A percentile compares a stretch with the other conserved stretches of the same genome.
Conservation (phyloP, 768 basidiomycete genomes). For the Lactarius hengduanensis region DNA sequence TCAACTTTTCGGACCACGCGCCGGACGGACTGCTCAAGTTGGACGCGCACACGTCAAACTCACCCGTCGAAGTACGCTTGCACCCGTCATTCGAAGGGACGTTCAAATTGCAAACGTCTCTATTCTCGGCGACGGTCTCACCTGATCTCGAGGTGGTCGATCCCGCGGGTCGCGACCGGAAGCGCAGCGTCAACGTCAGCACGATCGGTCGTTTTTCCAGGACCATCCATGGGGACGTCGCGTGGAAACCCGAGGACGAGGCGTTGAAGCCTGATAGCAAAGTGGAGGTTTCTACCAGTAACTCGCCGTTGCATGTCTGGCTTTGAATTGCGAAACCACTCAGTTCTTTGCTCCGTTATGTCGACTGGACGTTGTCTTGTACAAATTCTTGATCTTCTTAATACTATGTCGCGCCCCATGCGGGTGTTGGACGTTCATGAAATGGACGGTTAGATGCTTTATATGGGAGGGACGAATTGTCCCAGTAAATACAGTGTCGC, state of each 20-base stretch:
- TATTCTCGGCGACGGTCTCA: neutral
- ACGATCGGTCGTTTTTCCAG: constrained; percentile 6
- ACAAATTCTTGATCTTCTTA: neutral
- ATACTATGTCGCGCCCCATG: neutral
- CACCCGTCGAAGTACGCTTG: constrained; percentile 17
- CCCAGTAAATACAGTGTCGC: neutral
- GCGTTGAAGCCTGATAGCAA: neutral
- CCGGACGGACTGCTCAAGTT: constrained; percentile 10
- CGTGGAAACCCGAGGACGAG: constrained; percentile 18
- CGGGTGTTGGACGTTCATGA: neutral
- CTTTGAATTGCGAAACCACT: neutral
- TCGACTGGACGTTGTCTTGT: neutral
- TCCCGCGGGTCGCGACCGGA: constrained; percentile 19
- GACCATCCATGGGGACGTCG: constrained; percentile 4
- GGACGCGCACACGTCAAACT: constrained; percentile 15
- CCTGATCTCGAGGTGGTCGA: constrained; percentile 9
- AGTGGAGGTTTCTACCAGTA: constrained; percentile 20
- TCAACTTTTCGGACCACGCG: constrained; percentile 15
- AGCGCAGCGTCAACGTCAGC: constrained; percentile 15
- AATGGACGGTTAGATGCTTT: neutral
- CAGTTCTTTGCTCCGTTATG: neutral
- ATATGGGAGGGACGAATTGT: neutral
- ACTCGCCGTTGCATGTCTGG: constrained; percentile 2
- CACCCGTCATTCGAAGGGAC: constrained; percentile 20
- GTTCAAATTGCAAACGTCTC: constrained; percentile 14